Conservation (phyloP, 2,329 filamentous ascomycete species). For the Exophiala xenobiotica region DNA sequence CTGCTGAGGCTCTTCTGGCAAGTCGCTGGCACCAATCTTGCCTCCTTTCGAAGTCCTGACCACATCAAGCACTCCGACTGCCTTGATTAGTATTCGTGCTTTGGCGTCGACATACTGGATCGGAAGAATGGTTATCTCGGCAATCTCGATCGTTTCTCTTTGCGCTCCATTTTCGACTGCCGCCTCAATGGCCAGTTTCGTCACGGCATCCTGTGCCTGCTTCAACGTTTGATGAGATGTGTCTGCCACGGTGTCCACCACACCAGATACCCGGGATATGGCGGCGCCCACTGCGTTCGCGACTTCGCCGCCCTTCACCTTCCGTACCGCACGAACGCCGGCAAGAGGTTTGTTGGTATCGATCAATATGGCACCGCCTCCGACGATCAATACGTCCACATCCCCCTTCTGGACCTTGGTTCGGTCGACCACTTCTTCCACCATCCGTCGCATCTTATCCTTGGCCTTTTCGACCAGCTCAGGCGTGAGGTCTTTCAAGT, state of each 20-base stretch:
- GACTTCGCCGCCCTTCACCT: conserved; percentile 57
- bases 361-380: conserved; percentile 61
- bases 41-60: conserved; percentile 11
- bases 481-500: conserved; percentile 16
- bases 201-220: conserved; percentile 11
- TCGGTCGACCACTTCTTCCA: conserved; percentile 59
- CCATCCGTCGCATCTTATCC: conserved; percentile 48
- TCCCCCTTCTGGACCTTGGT: conserved; percentile 64
- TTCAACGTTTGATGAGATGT: conserved; percentile 14
- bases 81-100: conserved; percentile 34
- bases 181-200: conserved; percentile 35
- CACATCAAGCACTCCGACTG: conserved; percentile 33
- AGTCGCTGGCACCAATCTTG: neutral
- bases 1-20: conserved; percentile 5
- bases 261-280: conserved; percentile 54
- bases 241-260: conserved; percentile 17
- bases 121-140: conserved; percentile 40
- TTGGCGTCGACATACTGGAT: conserved; percentile 40
- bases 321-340: conserved; percentile 58
- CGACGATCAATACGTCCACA: conserved; percentile 61
- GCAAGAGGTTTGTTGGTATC: conserved; percentile 49
- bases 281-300: conserved; percentile 67
- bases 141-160: conserved; percentile 39
- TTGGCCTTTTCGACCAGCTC: conserved; percentile 39
- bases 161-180: conserved; percentile 31